Evolutionary conservation across 2,329 filamentous ascomycete genomes (phyloP).

Genomic region (Cyphellophora attinorum): DNA sequence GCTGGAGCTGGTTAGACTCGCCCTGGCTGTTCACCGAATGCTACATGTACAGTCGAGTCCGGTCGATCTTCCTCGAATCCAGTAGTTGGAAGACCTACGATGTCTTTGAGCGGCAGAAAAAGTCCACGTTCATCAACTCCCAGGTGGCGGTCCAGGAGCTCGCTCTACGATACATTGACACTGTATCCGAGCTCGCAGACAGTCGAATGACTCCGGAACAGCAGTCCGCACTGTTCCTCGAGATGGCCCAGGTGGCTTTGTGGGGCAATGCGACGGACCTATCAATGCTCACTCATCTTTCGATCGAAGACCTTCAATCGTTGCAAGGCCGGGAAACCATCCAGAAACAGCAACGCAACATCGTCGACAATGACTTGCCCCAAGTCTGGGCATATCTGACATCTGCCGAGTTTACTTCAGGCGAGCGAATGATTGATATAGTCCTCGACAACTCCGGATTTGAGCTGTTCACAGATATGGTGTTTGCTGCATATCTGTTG

Average conservation of each 20-base stretch:
- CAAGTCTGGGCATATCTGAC: conserved; percentile 7
- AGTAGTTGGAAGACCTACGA: conserved; percentile 39
- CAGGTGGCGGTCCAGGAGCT: conserved; percentile 77
- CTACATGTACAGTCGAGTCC: conserved; percentile 12
- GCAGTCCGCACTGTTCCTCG: conserved; percentile 70
- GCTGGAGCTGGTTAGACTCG: conserved; percentile 10
- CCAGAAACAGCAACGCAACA: conserved; percentile 11
- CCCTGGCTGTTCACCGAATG: conserved; percentile 19
- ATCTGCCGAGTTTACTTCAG: neutral
- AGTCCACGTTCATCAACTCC: conserved; percentile 83
- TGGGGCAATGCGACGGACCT: conserved; percentile 97
- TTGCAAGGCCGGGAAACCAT: conserved; percentile 15
- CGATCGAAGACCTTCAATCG: conserved; percentile 47
- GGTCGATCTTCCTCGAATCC: conserved; percentile 1
- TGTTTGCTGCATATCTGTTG: conserved; percentile 15
- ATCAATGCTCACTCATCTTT: conserved; percentile 78
- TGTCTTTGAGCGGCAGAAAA: conserved; percentile 81
- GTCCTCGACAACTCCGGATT: conserved; percentile 18
- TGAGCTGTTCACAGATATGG: conserved; percentile 16
- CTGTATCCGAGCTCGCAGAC: conserved; percentile 57
- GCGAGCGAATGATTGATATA: conserved; percentile 7
- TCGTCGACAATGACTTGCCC: conserved; percentile 14
- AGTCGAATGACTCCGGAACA: conserved; percentile 40
- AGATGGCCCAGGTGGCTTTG: conserved; percentile 93
- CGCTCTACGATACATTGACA: conserved; percentile 65